phyloP scores from a whole-genome alignment of 768 basidiomycete genomes.

The Rossbeevera mucosa region DNA sequence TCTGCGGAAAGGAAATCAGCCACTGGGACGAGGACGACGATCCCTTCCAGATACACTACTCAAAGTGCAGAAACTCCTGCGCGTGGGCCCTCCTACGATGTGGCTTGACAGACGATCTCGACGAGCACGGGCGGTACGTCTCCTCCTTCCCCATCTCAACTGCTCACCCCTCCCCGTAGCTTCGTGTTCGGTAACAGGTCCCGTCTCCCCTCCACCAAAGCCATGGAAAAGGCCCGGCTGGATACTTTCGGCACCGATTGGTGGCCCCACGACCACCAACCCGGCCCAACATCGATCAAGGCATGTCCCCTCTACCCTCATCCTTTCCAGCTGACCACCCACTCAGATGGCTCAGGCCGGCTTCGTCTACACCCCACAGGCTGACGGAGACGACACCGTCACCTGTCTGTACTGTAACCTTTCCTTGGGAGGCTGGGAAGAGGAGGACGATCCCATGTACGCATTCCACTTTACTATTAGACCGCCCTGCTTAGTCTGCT shows the following conservation, averaged over 20 bases:
- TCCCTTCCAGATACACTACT: constrained; percentile 78
- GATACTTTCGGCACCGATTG: constrained; percentile 64
- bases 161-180: constrained; percentile 33
- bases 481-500: constrained; percentile 4
- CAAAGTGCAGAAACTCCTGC: constrained; percentile 62
- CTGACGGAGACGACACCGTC: constrained; percentile 68
- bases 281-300: constrained; percentile 65
- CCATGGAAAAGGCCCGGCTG: constrained; percentile 69
- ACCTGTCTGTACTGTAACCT: constrained; percentile 83
- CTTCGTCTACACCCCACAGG: constrained; percentile 73
- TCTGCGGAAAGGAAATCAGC: constrained; percentile 75
- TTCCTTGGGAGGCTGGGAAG: constrained; percentile 82
- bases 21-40: constrained; percentile 87
- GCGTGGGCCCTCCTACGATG: constrained; percentile 83
- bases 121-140: constrained; percentile 52
- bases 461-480: constrained; percentile 21
- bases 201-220: constrained; percentile 61
- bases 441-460: constrained; percentile 82
- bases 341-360: constrained; percentile 79
- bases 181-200: constrained; percentile 54
- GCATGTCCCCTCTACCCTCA: constrained; percentile 30
- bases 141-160: no score
- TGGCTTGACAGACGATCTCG: constrained; percentile 55
- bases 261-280: constrained; percentile 72
- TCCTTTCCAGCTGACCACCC: constrained; percentile 1